These are phyloP conservation scores for Blechomonas ayalai DNA, from an alignment of 208 protist genomes.

Conservation along the genomic window DNA sequence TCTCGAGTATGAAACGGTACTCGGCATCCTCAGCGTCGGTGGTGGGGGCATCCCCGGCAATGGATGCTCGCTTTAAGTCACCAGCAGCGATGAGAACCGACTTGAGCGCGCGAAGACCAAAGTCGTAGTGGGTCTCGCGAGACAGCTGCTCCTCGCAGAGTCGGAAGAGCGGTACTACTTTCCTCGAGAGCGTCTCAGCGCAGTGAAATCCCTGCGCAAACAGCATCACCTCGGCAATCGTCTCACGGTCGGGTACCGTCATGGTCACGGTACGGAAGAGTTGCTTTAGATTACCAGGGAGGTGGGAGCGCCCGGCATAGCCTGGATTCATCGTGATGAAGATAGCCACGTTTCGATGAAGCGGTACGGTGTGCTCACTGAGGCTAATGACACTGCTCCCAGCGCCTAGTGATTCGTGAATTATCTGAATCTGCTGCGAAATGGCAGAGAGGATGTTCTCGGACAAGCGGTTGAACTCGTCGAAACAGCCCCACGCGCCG, in stretches of 20 bases:
- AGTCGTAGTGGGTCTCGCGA: constrained; percentile 99
- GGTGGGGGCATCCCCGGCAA: neutral
- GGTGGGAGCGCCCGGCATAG: constrained; percentile 98
- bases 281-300: constrained; percentile 99
- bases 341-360: constrained; percentile 95
- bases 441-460: constrained; percentile 99
- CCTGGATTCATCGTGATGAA: constrained; percentile 99
- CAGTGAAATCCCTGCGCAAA: constrained; percentile 98
- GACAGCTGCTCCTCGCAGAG: constrained; percentile 97
- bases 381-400: constrained; percentile 81
- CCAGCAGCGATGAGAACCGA: constrained; percentile 97
- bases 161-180: constrained; percentile 98
- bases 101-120: constrained; percentile 99
- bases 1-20: constrained; percentile 86
- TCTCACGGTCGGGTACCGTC: constrained; percentile 97
- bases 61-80: constrained; percentile 83
- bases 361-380: constrained; percentile 74
- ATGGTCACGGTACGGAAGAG: constrained; percentile 99
- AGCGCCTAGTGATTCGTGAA: constrained; percentile 91
- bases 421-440: constrained; percentile 98
- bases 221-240: constrained; percentile 99
- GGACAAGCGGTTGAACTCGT: constrained; percentile 99
- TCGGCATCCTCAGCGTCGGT: constrained; percentile 54
- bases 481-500: constrained; percentile 99
- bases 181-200: constrained; percentile 94